phyloP scores from a whole-genome alignment of 2,329 filamentous ascomycete genomes.

The Colletotrichum godetiae region DNA sequence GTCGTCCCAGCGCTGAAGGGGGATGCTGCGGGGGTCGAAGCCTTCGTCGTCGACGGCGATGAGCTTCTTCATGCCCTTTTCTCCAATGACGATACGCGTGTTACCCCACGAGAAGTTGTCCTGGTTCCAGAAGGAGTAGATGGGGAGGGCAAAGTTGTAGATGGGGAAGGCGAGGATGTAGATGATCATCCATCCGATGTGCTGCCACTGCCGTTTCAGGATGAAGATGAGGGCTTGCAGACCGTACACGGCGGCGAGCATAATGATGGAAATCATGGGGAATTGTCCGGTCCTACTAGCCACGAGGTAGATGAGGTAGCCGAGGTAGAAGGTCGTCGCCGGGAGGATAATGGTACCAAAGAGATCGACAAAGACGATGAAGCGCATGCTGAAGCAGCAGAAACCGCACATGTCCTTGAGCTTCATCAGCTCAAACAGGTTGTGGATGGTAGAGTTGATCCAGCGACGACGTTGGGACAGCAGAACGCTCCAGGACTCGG shows the following conservation, averaged over 20 bases:
- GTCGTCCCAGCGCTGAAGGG: conserved; percentile 96
- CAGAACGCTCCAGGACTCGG: conserved; percentile 92
- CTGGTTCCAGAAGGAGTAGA: conserved; percentile 99
- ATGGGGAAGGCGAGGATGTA: conserved; percentile 96
- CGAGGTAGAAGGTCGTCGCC: conserved; percentile 87
- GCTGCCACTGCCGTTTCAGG: conserved; percentile 96
- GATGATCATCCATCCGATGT: conserved; percentile 99
- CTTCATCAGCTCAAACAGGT: conserved; percentile 89
- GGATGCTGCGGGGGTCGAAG: conserved; percentile 93
- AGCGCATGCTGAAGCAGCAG: conserved; percentile 99
- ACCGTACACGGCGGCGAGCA: conserved; percentile 93
- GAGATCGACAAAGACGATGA: conserved; percentile 94
- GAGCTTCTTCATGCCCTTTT: conserved; percentile 91
- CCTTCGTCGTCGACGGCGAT: conserved; percentile 85
- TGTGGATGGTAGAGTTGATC: conserved; percentile 99
- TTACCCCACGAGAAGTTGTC: conserved; percentile 99
- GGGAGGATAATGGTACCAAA: conserved; percentile 93
- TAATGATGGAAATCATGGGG: conserved; percentile 86
- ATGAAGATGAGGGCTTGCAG: conserved; percentile 97
- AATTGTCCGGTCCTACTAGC: conserved; percentile 78
- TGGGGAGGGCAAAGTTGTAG: conserved; percentile 88
- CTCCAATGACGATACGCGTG: conserved; percentile 95
- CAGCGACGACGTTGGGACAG: conserved; percentile 98
- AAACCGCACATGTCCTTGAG: conserved; percentile 97
- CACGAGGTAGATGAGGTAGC: conserved; percentile 85